Base-by-base conservation (phyloP, 306 rosid genomes). In the Spatholobus suberectus region DNA sequence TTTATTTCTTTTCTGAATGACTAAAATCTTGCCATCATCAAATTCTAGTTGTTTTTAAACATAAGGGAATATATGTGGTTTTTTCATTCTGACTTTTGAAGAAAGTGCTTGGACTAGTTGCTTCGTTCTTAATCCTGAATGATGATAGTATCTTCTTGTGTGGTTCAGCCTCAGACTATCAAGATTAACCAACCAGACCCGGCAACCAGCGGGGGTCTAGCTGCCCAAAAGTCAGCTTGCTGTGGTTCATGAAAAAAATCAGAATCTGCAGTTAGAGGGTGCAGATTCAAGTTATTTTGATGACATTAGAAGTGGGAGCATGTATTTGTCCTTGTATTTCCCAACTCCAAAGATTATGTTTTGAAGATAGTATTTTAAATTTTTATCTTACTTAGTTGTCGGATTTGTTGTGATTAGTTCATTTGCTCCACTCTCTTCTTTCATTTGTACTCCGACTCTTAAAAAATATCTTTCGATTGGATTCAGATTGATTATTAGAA, bases 151-250 rank as follows among this genome's bases (percentile, higher is more conserved):
- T 40, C 41, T 12, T 46, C 10, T 77, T 18, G 59, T 67, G 75
- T 74, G 77, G n/a, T 85, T 68, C 92, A 92, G 97, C 91, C 90
- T 61, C 92, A 85, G 73, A 69, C 94, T 59, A 85, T 92, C 78
- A 86, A 86, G 89, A 89, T 92, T 82, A 90, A 87, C 79, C 88
- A 92, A 87, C 77, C 86, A 9, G 92, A 86, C 38, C 78, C 44
- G 21, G 71, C 76, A 5, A 88, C 68, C 9, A 43, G 80, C 12
- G 85, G 83, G 52, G 86, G 87, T 61, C 86, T 82, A 83, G 88
- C 86, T 40, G 88, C 87, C 1, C 90, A 84, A 76, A 86, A 79
- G 62, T 86, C 97, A 2, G 71, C 89, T 11, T 92, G 94, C 91
- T 92, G 97, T 62, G 92, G 94, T 75, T 82, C 85, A 34, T 88